These are phyloP conservation scores for Linum tenue DNA, from an alignment of 345 rosid species.

Conservation along the genomic window DNA sequence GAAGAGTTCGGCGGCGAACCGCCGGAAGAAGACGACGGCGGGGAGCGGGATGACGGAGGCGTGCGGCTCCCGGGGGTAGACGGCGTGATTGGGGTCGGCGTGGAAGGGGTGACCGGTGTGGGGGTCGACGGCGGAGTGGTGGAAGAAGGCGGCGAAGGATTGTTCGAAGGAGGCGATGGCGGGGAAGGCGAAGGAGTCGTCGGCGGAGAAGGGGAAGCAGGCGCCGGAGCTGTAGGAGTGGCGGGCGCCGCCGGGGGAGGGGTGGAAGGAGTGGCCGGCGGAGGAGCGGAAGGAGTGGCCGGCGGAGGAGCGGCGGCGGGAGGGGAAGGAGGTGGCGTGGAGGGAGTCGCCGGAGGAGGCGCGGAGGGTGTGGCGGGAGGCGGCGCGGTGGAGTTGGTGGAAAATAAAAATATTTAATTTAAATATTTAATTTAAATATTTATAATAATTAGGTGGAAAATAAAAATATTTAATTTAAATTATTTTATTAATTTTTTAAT, in stretches of 20 bases:
- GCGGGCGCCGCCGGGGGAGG: slow-evolving; percentile 13
- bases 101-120: slow-evolving; percentile 15
- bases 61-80: slow-evolving; percentile 9
- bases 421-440: no score
- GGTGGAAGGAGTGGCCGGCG: background rate
- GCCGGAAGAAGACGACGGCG: slow-evolving; percentile 23
- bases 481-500: no score
- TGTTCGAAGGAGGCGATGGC: background rate
- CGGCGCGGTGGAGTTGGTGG: slow-evolving; percentile 1
- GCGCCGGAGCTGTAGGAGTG: slow-evolving; percentile 22
- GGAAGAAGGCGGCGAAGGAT: background rate
- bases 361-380: slow-evolving; percentile 15
- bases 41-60: slow-evolving; percentile 22
- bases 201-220: slow-evolving; percentile 21
- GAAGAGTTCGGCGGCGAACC: slow-evolving; percentile 16
- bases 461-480: no score
- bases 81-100: slow-evolving; percentile 22
- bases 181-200: slow-evolving; percentile 4
- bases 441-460: no score
- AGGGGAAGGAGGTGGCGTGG: slow-evolving; percentile 22
- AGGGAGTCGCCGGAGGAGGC: slow-evolving; percentile 24
- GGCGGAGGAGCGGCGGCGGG: slow-evolving; percentile 11
- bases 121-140: slow-evolving; percentile 9
- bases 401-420: no score
- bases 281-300: background rate